These are phyloP conservation scores for Barnettozyma hawaiiensis DNA, from an alignment of 1,139 yeast species.

Conservation along the genomic window DNA sequence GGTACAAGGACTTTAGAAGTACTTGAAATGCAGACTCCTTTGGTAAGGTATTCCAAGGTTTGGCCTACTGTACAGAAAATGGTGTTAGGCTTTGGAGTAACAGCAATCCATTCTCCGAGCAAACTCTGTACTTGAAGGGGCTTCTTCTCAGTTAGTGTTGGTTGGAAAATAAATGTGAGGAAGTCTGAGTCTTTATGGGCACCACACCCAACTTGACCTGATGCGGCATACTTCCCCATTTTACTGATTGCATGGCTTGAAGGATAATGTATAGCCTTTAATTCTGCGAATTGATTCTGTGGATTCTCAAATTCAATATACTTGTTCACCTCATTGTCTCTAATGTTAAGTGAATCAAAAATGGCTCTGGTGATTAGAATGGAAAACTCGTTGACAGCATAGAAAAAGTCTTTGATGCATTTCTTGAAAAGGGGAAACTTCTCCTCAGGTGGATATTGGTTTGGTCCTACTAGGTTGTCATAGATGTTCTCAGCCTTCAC, in stretches of 20 bases:
- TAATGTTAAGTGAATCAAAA: conserved; percentile 26
- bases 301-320: conserved; percentile 36
- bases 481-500: conserved; percentile 37
- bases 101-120: conserved; percentile 55
- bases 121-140: conserved; percentile 51
- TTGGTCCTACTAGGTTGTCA: conserved; percentile 52
- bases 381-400: conserved; percentile 38
- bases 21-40: conserved; percentile 49
- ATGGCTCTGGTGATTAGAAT: conserved; percentile 30
- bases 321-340: conserved; percentile 28
- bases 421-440: conserved; percentile 44
- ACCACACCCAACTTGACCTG: conserved; percentile 52
- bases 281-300: conserved; percentile 35
- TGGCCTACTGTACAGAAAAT: conserved; percentile 47
- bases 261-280: conserved; percentile 45
- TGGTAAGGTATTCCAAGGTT: conserved; percentile 45
- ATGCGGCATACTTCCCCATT: conserved; percentile 10
- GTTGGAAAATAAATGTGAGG: conserved; percentile 54
- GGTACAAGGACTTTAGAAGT: conserved; percentile 51
- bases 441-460: conserved; percentile 45
- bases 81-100: conserved; percentile 33
- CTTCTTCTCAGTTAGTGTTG: conserved; percentile 36
- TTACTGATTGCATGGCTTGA: neutral
- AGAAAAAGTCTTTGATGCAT: conserved; percentile 38
- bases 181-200: conserved; percentile 61